Conservation (phyloP, 2,329 filamentous ascomycete genomes). For the Trichoderma harzianum region DNA sequence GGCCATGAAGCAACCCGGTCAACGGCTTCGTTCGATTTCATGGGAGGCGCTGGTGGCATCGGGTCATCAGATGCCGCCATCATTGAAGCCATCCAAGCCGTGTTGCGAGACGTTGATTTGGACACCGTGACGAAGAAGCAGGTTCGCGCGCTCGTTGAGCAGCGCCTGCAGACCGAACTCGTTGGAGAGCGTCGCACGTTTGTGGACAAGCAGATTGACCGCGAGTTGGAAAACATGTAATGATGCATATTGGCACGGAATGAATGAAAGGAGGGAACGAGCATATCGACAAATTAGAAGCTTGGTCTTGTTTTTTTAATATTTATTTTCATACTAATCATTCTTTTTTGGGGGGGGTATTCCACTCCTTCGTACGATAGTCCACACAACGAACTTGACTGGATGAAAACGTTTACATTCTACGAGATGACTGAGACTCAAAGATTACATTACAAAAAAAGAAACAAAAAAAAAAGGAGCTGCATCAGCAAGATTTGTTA, state of each 20-base stretch:
- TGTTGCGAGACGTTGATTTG: conserved; percentile 83
- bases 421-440: neutral
- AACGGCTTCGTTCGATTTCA: conserved; percentile 58
- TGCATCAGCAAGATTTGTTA: conserved; percentile 14
- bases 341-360: conserved; percentile 2
- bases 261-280: neutral
- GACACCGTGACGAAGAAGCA: conserved; percentile 99
- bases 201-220: conserved; percentile 89
- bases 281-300: conserved; percentile 8
- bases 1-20: conserved; percentile 47
- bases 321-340: conserved; percentile 17
- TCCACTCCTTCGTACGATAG: conserved; percentile 7
- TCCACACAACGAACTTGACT: conserved; percentile 9
- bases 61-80: conserved; percentile 73
- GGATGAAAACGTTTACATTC: neutral
- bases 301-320: conserved; percentile 4
- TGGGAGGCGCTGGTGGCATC: conserved; percentile 50
- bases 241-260: conserved; percentile 39
- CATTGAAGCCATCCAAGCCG: conserved; percentile 76
- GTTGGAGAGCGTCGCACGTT: conserved; percentile 82
- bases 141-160: conserved; percentile 84
- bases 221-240: conserved; percentile 90
- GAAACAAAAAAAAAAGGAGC: neutral
- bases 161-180: conserved; percentile 86
- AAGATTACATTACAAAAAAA: neutral